Conservation (phyloP, 768 basidiomycete species). For the Fomitopsis pulvina region DNA sequence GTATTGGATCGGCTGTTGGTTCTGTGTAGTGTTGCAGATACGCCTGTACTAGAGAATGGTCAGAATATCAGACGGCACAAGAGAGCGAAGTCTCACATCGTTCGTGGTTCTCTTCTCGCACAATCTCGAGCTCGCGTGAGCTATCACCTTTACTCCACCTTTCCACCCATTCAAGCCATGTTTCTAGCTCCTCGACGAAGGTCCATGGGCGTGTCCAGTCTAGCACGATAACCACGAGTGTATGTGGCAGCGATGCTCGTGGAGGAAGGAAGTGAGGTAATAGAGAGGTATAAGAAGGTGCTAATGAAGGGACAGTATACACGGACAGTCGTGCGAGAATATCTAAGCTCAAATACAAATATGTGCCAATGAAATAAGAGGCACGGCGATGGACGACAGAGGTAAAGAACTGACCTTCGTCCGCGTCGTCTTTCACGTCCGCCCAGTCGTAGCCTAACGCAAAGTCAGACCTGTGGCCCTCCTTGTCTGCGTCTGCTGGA, state of each 20-base stretch:
- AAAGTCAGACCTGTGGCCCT: slow-evolving; percentile 63
- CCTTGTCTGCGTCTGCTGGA: slow-evolving; percentile 45
- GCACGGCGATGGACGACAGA: neutral
- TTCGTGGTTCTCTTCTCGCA: slow-evolving; percentile 76
- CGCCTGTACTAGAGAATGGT: slow-evolving; percentile 58
- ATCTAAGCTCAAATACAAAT: slow-evolving; percentile 40
- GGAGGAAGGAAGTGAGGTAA: slow-evolving; percentile 79
- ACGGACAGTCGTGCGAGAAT: slow-evolving; percentile 84
- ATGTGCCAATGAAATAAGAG: slow-evolving; percentile 6
- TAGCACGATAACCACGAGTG: slow-evolving; percentile 75
- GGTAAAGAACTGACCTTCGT: slow-evolving; percentile 63
- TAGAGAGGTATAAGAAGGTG: slow-evolving; percentile 61
- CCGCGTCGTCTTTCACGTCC: slow-evolving; percentile 85
- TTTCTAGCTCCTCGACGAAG: slow-evolving; percentile 78
- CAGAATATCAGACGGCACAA: slow-evolving; percentile 1
- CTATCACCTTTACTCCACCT: slow-evolving; percentile 67
- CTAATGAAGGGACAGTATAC: slow-evolving; percentile 82
- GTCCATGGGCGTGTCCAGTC: slow-evolving; percentile 97
- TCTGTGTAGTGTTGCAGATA: slow-evolving; percentile 89
- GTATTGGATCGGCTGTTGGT: slow-evolving; percentile 61
- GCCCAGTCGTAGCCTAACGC: slow-evolving; percentile 91
- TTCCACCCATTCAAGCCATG: slow-evolving; percentile 86
- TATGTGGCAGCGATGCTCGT: slow-evolving; percentile 56
- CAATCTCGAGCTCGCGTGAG: slow-evolving; percentile 65
- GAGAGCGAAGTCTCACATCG: slow-evolving; percentile 48